Percentiles rank a stretch among this genome's conserved stretches.
These are phyloP conservation scores for Coemansia sp. DNA, from an alignment of 192 early-diverging fungal genomes.

Conservation along the genomic window DNA sequence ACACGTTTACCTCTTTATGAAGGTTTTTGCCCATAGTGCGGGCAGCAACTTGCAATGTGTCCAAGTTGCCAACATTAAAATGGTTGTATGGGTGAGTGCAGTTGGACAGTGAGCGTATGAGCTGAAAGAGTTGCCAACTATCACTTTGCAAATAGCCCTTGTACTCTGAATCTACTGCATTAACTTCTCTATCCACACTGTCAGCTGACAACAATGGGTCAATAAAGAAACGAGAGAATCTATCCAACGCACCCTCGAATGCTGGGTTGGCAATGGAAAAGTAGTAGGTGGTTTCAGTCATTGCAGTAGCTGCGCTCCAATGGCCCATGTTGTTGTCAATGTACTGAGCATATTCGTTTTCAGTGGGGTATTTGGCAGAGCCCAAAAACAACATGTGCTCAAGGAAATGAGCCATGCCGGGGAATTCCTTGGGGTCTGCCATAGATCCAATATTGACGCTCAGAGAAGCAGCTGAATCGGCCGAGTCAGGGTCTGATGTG, in stretches of 20 bases:
- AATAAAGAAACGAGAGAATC: slow-evolving; percentile 84
- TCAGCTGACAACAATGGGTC: slow-evolving; percentile 73
- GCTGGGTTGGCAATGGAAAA: slow-evolving; percentile 24
- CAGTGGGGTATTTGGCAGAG: slow-evolving; percentile 65
- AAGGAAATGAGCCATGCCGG: slow-evolving; percentile 68
- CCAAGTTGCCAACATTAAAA: slow-evolving; percentile 64
- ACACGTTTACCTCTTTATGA: slow-evolving; percentile 72
- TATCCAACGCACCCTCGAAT: slow-evolving; percentile 59
- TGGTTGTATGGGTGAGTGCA: slow-evolving; percentile 60
- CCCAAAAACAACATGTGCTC: slow-evolving; percentile 74
- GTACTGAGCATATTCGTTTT: slow-evolving; percentile 60
- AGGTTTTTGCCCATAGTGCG: not conserved
- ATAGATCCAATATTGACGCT: slow-evolving; percentile 63
- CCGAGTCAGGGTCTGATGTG: slow-evolving; percentile 55
- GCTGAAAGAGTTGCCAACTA: not conserved
- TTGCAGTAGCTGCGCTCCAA: slow-evolving; percentile 22
- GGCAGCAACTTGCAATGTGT: slow-evolving; percentile 63
- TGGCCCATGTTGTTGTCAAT: slow-evolving; percentile 23
- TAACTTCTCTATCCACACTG: slow-evolving; percentile 80
- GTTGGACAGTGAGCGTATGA: slow-evolving; percentile 21
- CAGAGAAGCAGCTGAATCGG: slow-evolving; percentile 56
- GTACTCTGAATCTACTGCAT: slow-evolving; percentile 93
- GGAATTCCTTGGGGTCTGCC: slow-evolving; percentile 58
- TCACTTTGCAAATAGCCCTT: slow-evolving; percentile 81
- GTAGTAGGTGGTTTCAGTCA: slow-evolving; percentile 13